These are phyloP conservation scores for Amphirosellinia nigrospora DNA, from an alignment of 495 filamentous ascomycete genomes.

Conservation along the genomic window DNA sequence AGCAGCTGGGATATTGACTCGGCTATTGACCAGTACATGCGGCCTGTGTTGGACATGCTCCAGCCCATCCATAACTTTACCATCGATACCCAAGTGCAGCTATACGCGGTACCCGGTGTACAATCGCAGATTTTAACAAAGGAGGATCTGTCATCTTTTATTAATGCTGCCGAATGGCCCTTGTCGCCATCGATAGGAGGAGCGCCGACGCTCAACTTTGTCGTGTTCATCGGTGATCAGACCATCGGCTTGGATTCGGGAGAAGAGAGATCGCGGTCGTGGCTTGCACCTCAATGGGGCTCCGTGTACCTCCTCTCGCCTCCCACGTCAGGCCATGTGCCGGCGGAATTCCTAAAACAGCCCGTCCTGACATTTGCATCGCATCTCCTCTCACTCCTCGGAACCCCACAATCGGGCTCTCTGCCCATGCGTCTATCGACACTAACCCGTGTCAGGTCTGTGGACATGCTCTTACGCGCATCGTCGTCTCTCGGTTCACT, in stretches of 20 bases:
- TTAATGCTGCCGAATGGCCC: conserved; percentile 98
- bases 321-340: conserved; percentile 44
- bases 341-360: conserved; percentile 66
- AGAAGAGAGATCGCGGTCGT: conserved; percentile 78
- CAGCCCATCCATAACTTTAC: conserved; percentile 92
- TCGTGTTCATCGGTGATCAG: conserved; percentile 76
- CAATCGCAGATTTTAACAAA: conserved; percentile 71
- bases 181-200: conserved; percentile 90
- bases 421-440: conserved; percentile 86
- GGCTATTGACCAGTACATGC: conserved; percentile 80
- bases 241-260: conserved; percentile 43
- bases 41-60: conserved; percentile 78
- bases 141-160: conserved; percentile 90
- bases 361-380: conserved; percentile 89
- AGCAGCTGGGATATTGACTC: conserved; percentile 91
- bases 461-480: conserved; percentile 85
- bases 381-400: conserved; percentile 88
- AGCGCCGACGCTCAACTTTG: conserved; percentile 93
- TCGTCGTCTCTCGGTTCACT: conserved; percentile 94
- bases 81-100: conserved; percentile 93
- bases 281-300: conserved; percentile 97
- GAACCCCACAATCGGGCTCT: conserved; percentile 78
- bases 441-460: conserved; percentile 79
- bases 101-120: conserved; percentile 84
- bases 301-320: conserved; percentile 82